Conservation (phyloP, 2,329 filamentous ascomycete genomes). For the Onygenales sp. region DNA sequence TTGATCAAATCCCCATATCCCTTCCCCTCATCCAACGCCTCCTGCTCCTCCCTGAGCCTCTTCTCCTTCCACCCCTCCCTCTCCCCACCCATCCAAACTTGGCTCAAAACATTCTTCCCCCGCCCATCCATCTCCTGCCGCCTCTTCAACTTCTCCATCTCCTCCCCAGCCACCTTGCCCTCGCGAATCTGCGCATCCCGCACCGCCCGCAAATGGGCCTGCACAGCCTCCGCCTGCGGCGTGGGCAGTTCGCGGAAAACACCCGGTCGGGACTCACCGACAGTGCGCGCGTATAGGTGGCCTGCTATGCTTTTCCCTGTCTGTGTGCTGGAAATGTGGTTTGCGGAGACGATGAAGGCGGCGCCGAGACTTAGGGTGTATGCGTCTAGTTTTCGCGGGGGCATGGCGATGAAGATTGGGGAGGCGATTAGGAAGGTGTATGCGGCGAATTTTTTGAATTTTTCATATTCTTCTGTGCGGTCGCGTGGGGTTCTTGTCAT, state of each 20-base stretch:
- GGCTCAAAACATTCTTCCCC: constrained; percentile 10
- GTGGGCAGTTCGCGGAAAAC: constrained; percentile 10
- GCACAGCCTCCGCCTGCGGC: constrained; percentile 14
- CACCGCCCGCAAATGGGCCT: constrained; percentile 10
- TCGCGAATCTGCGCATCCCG: constrained; percentile 14
- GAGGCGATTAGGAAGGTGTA: constrained; percentile 39
- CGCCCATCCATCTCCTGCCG: constrained; percentile 14
- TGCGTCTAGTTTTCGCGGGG: constrained; percentile 53
- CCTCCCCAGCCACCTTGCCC: constrained; percentile 5
- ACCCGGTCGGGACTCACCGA: background rate
- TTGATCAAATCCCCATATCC: constrained; percentile 37
- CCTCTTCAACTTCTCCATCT: constrained; percentile 22
- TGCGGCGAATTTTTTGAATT: constrained; percentile 33
- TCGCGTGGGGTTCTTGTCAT: constrained; percentile 7
- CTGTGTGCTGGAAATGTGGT: constrained; percentile 37
- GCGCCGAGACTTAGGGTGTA: constrained; percentile 48
- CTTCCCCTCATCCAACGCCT: constrained; percentile 27
- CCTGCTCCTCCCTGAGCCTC: constrained; percentile 30
- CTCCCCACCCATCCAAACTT: constrained; percentile 28
- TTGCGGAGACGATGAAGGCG: constrained; percentile 40
- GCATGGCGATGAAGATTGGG: constrained; percentile 46
- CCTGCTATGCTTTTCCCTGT: constrained; percentile 29
- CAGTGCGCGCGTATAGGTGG: constrained; percentile 15
- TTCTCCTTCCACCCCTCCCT: constrained; percentile 28
- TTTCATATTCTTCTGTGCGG: constrained; percentile 28